Conservation (phyloP, 257 asterid species). For the Ocimum tenuiflorum region DNA sequence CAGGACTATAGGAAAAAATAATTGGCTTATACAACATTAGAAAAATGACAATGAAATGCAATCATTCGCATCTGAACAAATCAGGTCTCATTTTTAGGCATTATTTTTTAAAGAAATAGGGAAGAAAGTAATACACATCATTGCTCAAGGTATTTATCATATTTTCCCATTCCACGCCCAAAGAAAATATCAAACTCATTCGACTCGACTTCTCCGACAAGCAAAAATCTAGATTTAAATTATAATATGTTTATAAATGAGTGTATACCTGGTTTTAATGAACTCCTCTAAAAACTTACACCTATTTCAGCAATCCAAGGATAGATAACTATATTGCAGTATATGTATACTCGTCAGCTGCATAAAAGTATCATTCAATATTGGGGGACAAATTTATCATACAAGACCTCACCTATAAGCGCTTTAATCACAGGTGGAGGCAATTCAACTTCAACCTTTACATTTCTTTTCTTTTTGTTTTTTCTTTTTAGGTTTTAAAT, state of each 20-base stretch:
- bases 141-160: neutral
- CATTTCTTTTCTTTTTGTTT: neutral
- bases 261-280: too few species aligned
- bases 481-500: neutral
- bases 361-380: neutral
- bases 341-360: neutral
- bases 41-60: too few species aligned
- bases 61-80: too few species aligned
- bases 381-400: neutral
- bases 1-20: too few species aligned
- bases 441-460: neutral
- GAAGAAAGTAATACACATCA: too few species aligned
- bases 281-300: too few species aligned
- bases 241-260: too few species aligned
- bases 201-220: neutral
- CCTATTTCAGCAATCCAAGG: too few species aligned
- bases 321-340: neutral
- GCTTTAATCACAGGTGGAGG: neutral
- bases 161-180: neutral
- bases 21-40: too few species aligned
- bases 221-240: neutral
- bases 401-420: slow-evolving; percentile 4
- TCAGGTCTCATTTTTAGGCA: too few species aligned
- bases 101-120: too few species aligned
- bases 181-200: neutral